Conservation (phyloP, 129 eudicot species). For the Cynara cardunculus region DNA sequence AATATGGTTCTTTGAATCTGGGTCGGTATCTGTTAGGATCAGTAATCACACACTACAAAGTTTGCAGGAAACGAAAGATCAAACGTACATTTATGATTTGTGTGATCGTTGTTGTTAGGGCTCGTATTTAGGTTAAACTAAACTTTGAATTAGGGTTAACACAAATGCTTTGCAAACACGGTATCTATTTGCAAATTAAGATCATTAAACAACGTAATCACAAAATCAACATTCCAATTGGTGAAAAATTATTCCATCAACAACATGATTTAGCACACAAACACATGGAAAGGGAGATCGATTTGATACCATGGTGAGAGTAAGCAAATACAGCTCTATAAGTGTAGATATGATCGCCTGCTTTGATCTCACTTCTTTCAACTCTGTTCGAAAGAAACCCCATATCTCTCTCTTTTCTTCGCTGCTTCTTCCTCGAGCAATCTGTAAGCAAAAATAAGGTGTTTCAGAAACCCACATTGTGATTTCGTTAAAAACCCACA, state of each 20-base stretch:
- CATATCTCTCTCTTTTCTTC: constrained; percentile 36
- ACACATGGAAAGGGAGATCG: background rate
- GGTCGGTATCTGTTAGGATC: background rate
- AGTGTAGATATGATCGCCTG: constrained; percentile 95
- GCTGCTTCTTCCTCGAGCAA: background rate
- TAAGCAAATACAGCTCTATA: constrained; percentile 94
- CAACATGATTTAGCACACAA: constrained; percentile 1
- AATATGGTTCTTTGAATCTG: background rate
- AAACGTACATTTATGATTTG: background rate
- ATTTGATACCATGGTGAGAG: constrained; percentile 82
- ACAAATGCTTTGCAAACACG: background rate
- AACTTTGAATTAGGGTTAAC: constrained; percentile 9
- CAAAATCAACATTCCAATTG: constrained; percentile 18
- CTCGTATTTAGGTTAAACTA: background rate
- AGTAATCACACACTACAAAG: background rate
- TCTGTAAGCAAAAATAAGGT: constrained; percentile 11
- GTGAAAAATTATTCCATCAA: background rate
- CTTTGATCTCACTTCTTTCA: constrained; percentile 67
- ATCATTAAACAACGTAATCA: background rate
- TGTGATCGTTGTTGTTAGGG: background rate
- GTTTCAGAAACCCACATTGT: constrained; percentile 18
- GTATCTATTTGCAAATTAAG: background rate
- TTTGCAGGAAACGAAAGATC: background rate
- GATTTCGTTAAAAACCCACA: constrained; percentile 11
- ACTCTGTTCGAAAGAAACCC: constrained; percentile 84